Percentiles rank a stretch among this genome's conserved stretches.
These are phyloP conservation scores for Rubroboletus satanas DNA, from an alignment of 768 basidiomycete genomes.

Conservation along the genomic window DNA sequence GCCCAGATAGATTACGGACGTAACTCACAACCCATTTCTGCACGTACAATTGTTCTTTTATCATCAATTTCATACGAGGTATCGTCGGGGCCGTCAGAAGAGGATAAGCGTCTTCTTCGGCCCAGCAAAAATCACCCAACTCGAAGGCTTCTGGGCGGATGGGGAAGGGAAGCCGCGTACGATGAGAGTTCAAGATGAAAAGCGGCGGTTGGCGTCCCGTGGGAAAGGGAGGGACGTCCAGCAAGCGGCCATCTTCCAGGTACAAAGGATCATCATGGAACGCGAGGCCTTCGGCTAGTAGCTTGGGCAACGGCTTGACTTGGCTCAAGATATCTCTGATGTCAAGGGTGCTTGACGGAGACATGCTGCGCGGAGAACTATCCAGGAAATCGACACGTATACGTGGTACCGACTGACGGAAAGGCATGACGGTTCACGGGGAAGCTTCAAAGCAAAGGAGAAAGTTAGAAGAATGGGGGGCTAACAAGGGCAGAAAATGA, in stretches of 20 bases:
- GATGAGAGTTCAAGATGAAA: slow-evolving; percentile 26
- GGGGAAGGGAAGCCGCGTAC: slow-evolving; percentile 22
- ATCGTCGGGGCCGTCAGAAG: slow-evolving; percentile 31
- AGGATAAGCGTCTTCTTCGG: slow-evolving; percentile 12
- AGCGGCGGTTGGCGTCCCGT: slow-evolving; percentile 22
- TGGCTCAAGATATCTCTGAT: slow-evolving; percentile 21
- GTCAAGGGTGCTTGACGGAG: slow-evolving; percentile 26
- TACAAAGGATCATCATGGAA: slow-evolving; percentile 11
- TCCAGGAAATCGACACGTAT: slow-evolving; percentile 21
- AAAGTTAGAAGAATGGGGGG: slow-evolving; percentile 8
- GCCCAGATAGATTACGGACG: neutral
- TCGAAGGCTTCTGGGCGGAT: slow-evolving; percentile 20
- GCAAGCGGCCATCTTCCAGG: slow-evolving; percentile 14
- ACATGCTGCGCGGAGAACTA: slow-evolving; percentile 8
- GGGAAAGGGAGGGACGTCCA: slow-evolving; percentile 33
- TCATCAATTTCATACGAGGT: slow-evolving; percentile 35
- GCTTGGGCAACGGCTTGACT: slow-evolving; percentile 9
- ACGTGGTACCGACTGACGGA: slow-evolving; percentile 16
- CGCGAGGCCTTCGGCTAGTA: slow-evolving; percentile 23
- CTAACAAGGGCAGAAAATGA: neutral
- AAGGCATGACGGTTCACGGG: slow-evolving; percentile 17
- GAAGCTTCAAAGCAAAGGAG: slow-evolving; percentile 2
- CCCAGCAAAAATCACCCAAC: slow-evolving; percentile 15
- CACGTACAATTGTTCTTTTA: slow-evolving; percentile 34
- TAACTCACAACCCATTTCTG: slow-evolving; percentile 34